Evolutionary conservation across 306 rosid genomes (phyloP).

Genomic region (Ceratonia siliqua): DNA sequence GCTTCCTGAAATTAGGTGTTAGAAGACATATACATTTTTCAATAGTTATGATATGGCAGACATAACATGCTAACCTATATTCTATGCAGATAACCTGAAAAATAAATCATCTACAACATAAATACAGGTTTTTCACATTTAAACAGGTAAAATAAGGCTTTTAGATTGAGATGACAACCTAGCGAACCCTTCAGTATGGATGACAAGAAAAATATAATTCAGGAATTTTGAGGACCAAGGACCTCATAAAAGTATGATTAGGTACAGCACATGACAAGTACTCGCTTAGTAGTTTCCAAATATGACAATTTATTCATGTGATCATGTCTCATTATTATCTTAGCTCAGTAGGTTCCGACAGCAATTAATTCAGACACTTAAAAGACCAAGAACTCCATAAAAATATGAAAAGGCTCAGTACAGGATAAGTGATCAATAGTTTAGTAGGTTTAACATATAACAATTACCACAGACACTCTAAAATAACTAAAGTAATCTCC

Average conservation of each 20-base stretch:
- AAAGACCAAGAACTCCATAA: too few species aligned
- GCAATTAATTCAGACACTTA: too few species aligned
- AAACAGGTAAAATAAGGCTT: conserved; percentile 9
- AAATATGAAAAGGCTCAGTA: neutral
- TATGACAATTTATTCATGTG: too few species aligned
- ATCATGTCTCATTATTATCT: too few species aligned
- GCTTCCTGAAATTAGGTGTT: conserved; percentile 65
- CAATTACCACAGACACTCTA: neutral
- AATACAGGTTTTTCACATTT: neutral
- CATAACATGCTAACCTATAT: conserved; percentile 14
- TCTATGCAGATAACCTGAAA: conserved; percentile 7
- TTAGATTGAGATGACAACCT: conserved; percentile 12
- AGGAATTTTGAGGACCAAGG: neutral
- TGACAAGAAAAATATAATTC: neutral
- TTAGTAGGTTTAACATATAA: neutral
- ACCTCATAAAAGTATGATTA: neutral
- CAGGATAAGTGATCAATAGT: neutral
- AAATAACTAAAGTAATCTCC: neutral
- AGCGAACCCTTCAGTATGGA: neutral
- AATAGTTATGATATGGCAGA: neutral
- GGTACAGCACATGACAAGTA: neutral
- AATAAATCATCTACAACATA: neutral
- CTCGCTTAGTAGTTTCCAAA: too few species aligned
- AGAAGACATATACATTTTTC: conserved; percentile 19
- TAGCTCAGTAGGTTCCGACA: too few species aligned